These are phyloP conservation scores for Starmerella davenportii DNA, from an alignment of 805 yeast genomes.

Conservation along the genomic window DNA sequence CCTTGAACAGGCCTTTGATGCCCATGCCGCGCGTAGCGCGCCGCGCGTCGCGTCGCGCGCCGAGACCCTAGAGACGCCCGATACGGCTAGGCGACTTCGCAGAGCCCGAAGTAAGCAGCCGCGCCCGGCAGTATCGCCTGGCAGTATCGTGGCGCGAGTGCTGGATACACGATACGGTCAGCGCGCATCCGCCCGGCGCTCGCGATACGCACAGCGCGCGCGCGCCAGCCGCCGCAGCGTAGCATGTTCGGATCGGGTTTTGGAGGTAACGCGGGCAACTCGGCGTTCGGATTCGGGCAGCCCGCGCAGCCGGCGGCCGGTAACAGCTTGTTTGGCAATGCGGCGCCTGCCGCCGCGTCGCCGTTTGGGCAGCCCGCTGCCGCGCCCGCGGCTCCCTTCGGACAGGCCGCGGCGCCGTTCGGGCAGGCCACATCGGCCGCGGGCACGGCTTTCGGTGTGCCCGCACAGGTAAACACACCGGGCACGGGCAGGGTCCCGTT, in stretches of 20 bases:
- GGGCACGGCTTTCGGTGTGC: constrained; percentile 15
- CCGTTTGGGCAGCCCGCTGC: constrained; percentile 6
- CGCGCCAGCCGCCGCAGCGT: too few relatives aligned
- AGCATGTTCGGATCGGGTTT: neutral
- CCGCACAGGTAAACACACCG: constrained; percentile 1
- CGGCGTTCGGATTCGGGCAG: neutral
- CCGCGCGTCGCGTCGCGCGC: too few relatives aligned
- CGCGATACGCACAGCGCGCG: too few relatives aligned
- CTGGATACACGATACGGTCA: too few relatives aligned
- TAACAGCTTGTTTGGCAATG: neutral
- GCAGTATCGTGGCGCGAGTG: too few relatives aligned
- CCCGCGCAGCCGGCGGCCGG: constrained; percentile 2
- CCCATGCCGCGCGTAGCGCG: too few relatives aligned
- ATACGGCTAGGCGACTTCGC: too few relatives aligned
- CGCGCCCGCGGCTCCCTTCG: constrained; percentile 9
- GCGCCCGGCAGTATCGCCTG: too few relatives aligned
- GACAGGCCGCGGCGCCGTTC: constrained; percentile 1
- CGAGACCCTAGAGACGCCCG: too few relatives aligned
- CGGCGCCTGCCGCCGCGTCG: neutral
- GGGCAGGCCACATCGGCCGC: constrained; percentile 17
- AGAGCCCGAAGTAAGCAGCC: too few relatives aligned
- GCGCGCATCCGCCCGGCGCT: too few relatives aligned
- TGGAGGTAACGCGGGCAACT: neutral
- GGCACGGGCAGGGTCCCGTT: constrained; percentile 42
- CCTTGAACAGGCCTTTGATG: constrained; percentile 48